Percentiles rank a stretch among this genome's conserved stretches.
These are phyloP conservation scores for Cicer yamashitae DNA, from an alignment of 306 rosid species.

Conservation along the genomic window DNA sequence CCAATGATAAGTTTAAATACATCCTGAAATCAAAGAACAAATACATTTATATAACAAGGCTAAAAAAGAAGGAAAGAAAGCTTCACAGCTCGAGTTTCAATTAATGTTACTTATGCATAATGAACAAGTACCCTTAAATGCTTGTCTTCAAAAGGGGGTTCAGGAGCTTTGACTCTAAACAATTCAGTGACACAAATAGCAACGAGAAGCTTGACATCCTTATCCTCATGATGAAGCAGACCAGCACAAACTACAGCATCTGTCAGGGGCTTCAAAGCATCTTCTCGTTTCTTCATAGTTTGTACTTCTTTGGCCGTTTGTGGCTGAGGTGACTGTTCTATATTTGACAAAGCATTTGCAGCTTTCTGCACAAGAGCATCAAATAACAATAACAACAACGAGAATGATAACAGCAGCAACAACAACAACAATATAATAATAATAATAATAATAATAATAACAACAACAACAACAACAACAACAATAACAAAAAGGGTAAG, in stretches of 20 bases:
- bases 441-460: no score
- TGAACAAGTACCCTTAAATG: constrained; percentile 64
- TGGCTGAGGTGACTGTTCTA: constrained; percentile 65
- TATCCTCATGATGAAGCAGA: constrained; percentile 71
- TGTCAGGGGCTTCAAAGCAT: constrained; percentile 60
- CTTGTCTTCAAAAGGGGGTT: constrained; percentile 75
- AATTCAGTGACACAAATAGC: constrained; percentile 75
- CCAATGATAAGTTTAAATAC: constrained; percentile 71
- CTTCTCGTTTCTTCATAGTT: constrained; percentile 51
- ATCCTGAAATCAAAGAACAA: constrained; percentile 58
- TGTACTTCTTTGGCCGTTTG: constrained; percentile 45
- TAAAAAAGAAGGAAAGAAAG: background rate
- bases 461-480: no score
- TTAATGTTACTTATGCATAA: background rate
- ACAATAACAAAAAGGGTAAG: no score
- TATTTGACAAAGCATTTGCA: constrained; percentile 61
- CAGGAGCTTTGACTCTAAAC: constrained; percentile 84
- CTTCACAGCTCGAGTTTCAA: background rate
- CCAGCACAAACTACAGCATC: constrained; percentile 54
- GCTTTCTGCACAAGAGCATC: constrained; percentile 66
- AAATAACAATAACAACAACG: background rate
- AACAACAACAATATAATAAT: no score
- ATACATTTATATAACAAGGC: constrained; percentile 17
- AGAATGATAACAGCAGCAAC: no score
- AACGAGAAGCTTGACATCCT: constrained; percentile 81